Base-by-base conservation (phyloP, 2,329 filamentous ascomycete genomes). In the Fusarium odoratissimum region DNA sequence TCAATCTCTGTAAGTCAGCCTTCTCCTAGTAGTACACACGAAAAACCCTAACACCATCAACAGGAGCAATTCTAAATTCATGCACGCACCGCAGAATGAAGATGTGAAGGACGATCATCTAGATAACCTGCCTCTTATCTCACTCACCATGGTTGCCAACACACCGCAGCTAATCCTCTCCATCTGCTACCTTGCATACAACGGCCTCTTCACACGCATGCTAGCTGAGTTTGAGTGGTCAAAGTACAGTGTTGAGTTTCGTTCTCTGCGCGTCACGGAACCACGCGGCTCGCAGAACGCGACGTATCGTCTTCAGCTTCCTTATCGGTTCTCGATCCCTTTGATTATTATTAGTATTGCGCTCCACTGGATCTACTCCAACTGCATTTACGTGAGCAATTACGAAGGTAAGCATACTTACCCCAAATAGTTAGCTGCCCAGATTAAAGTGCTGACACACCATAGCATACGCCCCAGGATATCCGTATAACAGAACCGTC, bases 301-400 rank as follows among this genome's bases (percentile, higher is more conserved):
- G 6, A 74, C 74, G 0, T 77, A 75, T 33, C 70, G 72, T 6
- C 68, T 77, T 12, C 74, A 77, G 31, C 40, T 77, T 1, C 76
- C 75, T 9, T 76, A 76, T 23, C 44, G 64, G 5, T 74, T 65
- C 21, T 75, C 74, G 0, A 64, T 77, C 6, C 75, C 74, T 1
- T 55, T 77, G 8, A 58, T 75, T 4, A 16, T 68, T 0, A 46
- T 72, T 9, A 73, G 69, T 2, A 69, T 60, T 19, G 6, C 30
- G 1, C 62, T 77, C 1, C 76, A 77, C 41, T 77, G 75, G 76
- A 51, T 77, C 8, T 71, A 69, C 23, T 74, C 71, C 10, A 74
- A 74, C 14, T 72, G 71, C 4, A 62, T 74, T 11, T 74, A 74
- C 14, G 71, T 74, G 7, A 73, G 71, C 17, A 73, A 73, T 23